Base-by-base conservation (phyloP, 1,284 basidiomycete species). In the Boletus hoseneyae region DNA sequence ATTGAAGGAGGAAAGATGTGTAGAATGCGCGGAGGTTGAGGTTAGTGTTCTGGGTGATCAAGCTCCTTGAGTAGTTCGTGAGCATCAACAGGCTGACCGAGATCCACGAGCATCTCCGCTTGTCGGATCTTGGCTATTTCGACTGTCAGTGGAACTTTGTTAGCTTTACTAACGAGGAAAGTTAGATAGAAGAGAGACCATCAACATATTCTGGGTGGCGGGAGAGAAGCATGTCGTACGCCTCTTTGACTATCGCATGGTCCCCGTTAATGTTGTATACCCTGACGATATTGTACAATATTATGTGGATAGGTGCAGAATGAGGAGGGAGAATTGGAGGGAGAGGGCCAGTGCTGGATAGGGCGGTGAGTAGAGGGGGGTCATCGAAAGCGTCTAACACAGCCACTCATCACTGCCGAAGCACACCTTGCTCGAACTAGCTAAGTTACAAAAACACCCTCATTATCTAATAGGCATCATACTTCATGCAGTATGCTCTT, bases 201-300 rank as follows among this genome's bases (percentile, higher is more conserved):
- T 97, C 94, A 40, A 92, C 80, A 65, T 96, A 97, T 70, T 97
- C 94, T 0, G 93, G 90, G 73, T 97, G 93, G 49, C 88, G 78
- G 15, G 80, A 73, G 25, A 97, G 69, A 6, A 97, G 75, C 63
- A 92, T 91, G 41, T 87, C 82, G 60, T 94, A 97, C 6, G 90
- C 90, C 57, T 88, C 87, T 53, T 79, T 84, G 10, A 93, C 93
- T 58, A 85, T 77, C 1, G 70, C 73, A 3, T 78, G 74, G 38
- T 90, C 84, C 0, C 87, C 86, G 49, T 81, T 75, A 48, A 93
- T 90, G 66, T 97, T 94, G 60, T 92, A 93, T 13, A 88, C 83
- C 50, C 93, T 75, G 0, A 87, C 94, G 15, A 96, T 80, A 63
- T 97, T 97, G 70, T 92, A 97, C 44, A 93, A 70, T 29, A 93